These are phyloP conservation scores for Seiridium cupressi DNA, from an alignment of 2,329 filamentous ascomycete species.

Conservation along the genomic window DNA sequence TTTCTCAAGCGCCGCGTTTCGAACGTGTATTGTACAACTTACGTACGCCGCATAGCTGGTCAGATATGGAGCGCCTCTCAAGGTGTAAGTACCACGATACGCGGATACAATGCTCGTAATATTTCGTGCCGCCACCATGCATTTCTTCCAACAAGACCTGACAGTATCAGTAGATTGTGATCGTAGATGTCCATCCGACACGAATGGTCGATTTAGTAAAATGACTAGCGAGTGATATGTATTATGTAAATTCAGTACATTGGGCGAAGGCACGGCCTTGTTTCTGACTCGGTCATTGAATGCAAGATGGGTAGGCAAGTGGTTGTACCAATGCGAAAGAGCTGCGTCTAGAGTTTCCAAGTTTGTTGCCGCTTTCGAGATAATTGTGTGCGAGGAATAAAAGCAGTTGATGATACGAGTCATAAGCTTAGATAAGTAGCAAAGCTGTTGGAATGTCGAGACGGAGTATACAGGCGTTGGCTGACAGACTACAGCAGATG, in stretches of 20 bases:
- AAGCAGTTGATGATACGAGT: slow-evolving; percentile 29
- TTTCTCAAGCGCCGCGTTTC: not conserved
- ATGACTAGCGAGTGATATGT: slow-evolving; percentile 2
- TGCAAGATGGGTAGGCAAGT: not conserved
- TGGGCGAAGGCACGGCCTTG: not conserved
- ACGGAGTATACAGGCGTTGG: slow-evolving; percentile 24
- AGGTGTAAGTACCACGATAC: not conserved
- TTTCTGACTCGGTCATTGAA: not conserved
- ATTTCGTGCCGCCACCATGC: not conserved
- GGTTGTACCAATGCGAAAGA: slow-evolving; percentile 14
- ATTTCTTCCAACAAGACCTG: slow-evolving; percentile 4
- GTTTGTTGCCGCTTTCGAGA: slow-evolving; percentile 21
- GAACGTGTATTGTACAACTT: not conserved
- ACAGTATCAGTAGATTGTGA: not conserved
- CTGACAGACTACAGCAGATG: slow-evolving; percentile 2
- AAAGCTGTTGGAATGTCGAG: slow-evolving; percentile 32
- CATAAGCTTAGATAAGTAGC: slow-evolving; percentile 33
- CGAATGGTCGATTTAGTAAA: slow-evolving; percentile 1
- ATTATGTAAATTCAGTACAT: slow-evolving; percentile 1
- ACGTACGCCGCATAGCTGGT: slow-evolving; percentile 1
- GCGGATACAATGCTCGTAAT: not conserved
- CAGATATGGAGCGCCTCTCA: not conserved
- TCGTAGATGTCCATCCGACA: not conserved
- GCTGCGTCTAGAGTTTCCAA: slow-evolving; percentile 25
- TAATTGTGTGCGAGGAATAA: slow-evolving; percentile 25